Evolutionary conservation across 805 yeast genomes (phyloP), one percentile per base, ranked within the genome.

Genomic region (Zygoascus biomembranicola): DNA sequence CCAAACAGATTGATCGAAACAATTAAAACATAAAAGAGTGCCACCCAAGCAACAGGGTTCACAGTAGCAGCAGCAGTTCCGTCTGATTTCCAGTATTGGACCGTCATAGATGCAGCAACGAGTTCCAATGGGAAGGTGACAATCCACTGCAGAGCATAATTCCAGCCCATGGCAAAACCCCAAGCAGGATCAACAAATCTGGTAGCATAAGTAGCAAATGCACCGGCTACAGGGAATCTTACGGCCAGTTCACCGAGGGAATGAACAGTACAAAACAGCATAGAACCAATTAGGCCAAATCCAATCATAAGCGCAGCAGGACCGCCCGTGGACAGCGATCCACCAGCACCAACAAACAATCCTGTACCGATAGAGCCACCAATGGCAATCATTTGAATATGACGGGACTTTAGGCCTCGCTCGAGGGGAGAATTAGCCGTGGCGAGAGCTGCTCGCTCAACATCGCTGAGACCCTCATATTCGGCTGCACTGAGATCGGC

Each of bases 291-390:
- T 45, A 81, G 65, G 41, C 77, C 69, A 63, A 77, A 81, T 39
- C 86, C 80, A 43, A 83, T 73, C 48, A 85, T 68, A 39, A 77
- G 59, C 50, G 79, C 78, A 5, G 76, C 86, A 4, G 89, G 87
- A 37, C 90, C 92, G 18, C 72, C 74, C 5, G 71, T 67, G 32
- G 69, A 64, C 58, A 85, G 73, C 2, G 85, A 77, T 18, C 72
- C 68, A 42, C 88, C 89, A 13, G 81, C 73, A 60, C 90, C 89
- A 49, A 85, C 82, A 58, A 85, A 79, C 53, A 85, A 68, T 65
- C 92, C 90, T 2, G 89, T 82, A 59, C 92, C 92, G 50, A 84
- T 80, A 59, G 85, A 80, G 35, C 88, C 85, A 32, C 88, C 88
- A 43, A 85, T 76, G 42, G 89, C 84, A 60, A 85, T 84, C 84